Conservation (phyloP, 352 stramenopile genomes). For the Salisapilia sapeloensis region DNA sequence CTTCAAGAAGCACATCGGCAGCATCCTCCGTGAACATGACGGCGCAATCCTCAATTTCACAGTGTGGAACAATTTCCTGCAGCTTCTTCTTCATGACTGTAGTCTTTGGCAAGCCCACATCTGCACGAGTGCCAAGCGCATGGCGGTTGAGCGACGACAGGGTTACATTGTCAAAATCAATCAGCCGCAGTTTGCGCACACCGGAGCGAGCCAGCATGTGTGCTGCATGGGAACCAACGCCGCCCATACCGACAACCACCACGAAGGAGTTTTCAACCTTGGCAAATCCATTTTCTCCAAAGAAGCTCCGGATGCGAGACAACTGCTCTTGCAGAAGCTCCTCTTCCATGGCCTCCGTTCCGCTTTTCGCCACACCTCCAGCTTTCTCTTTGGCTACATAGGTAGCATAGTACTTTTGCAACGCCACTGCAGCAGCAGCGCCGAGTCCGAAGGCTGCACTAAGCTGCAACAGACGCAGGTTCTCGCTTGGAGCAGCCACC, state of each 20-base stretch:
- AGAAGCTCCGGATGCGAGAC: slow-evolving; percentile 90
- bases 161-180: slow-evolving; percentile 99
- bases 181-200: slow-evolving; percentile 87
- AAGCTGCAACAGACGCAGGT: slow-evolving; percentile 16
- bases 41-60: slow-evolving; percentile 70
- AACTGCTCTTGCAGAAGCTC: slow-evolving; percentile 69
- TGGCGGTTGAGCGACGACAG: slow-evolving; percentile 98
- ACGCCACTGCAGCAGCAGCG: slow-evolving; percentile 18
- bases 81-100: slow-evolving; percentile 74
- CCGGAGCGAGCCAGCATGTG: slow-evolving; percentile 95
- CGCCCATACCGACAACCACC: slow-evolving; percentile 92
- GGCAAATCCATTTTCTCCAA: slow-evolving; percentile 85
- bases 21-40: slow-evolving; percentile 83
- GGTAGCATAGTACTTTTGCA: slow-evolving; percentile 18
- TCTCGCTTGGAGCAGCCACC: background rate
- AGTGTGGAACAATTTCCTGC: slow-evolving; percentile 51
- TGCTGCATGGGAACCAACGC: slow-evolving; percentile 93
- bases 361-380: background rate
- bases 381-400: background rate
- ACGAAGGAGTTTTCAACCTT: slow-evolving; percentile 82
- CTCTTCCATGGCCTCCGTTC: slow-evolving; percentile 11
- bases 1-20: slow-evolving; percentile 69
- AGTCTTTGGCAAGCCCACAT: slow-evolving; percentile 93
- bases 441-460: slow-evolving; percentile 38
- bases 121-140: slow-evolving; percentile 88